Evolutionary conservation across 208 protist genomes (phyloP), one percentile per base, ranked within the genome.

Genomic region (Wallacemonas sp.): DNA sequence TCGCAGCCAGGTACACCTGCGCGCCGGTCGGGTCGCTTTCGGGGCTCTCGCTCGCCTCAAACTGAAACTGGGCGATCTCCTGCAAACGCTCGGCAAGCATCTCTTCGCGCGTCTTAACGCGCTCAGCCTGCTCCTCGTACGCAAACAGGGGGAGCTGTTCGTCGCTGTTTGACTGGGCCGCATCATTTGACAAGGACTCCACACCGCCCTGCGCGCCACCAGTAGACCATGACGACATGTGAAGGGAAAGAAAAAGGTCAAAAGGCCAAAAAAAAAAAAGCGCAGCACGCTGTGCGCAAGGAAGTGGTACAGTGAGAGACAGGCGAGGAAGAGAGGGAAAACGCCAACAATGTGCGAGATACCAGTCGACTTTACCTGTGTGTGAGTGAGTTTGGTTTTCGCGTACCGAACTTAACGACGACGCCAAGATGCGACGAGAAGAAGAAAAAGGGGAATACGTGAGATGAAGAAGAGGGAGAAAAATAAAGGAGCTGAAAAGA

Each of bases 1-100:
- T 93, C 8, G 72, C 72, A 32, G 83, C 74, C 12, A 91, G 61
- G 61, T 85, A 97, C 23, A 79, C 83, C 41, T 76, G 42, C 16
- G 76, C 80, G 25, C 92, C 92, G 14, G 81, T 85, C 20, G 70
- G 23, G 62, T 97, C 92, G 57, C 74, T 77, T 26, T 95, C 89
- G 2, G 89, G 87, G 28, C 67, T 64, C 5, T 87, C 75, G 26
- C 69, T 70, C 12, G 75, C 48, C 18, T 65, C 46, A 63, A 94
- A 95, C 20, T 59, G 41, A 62, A 83, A 94, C 42, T 90, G 72
- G 4, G 52, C 52, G 31, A 59, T 59, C 5, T 59, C 16, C 10
- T 42, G 52, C 4, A 59, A 29, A 3, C 52, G 52, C 54, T 93
- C 84, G 18, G 72, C 77, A 25, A 92, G 63, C n/a, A 91, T 61